These are phyloP conservation scores for Blastocystis sp. DNA, from an alignment of 352 stramenopile genomes.

Conservation along the genomic window DNA sequence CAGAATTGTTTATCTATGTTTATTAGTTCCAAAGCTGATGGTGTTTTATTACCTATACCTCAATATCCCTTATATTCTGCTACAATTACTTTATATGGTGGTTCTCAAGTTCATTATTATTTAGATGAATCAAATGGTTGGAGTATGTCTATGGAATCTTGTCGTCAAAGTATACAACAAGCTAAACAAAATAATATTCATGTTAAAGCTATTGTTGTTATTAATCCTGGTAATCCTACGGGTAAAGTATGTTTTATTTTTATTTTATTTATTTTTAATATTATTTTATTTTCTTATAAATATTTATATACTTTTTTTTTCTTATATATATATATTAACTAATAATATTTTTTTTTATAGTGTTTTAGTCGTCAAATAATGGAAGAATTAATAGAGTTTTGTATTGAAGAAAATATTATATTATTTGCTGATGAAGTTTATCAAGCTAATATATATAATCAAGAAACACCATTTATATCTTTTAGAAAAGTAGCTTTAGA, in stretches of 20 bases:
- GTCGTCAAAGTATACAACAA: constrained; percentile 60
- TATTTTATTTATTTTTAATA: constrained; percentile 38
- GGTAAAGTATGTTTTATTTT: constrained; percentile 57
- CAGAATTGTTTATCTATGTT: constrained; percentile 68
- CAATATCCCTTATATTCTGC: constrained; percentile 98
- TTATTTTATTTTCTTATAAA: no score
- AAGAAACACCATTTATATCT: constrained; percentile 70
- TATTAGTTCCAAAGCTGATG: constrained; percentile 64
- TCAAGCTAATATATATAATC: constrained; percentile 92
- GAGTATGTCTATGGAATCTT: constrained; percentile 62
- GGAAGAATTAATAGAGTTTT: constrained; percentile 79
- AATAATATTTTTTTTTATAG: constrained; percentile 1
- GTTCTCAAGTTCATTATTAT: constrained; percentile 80
- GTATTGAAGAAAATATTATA: constrained; percentile 68
- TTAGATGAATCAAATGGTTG: constrained; percentile 80
- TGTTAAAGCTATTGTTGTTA: constrained; percentile 79
- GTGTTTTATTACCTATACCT: constrained; percentile 84
- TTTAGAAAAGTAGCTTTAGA: constrained; percentile 77
- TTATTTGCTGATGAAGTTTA: constrained; percentile 93
- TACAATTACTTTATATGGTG: constrained; percentile 75
- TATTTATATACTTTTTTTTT: no score
- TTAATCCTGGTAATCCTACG: constrained; percentile 98
- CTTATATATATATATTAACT: no score
- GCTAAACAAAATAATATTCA: constrained; percentile 65
- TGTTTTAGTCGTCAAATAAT: constrained; percentile 64